Evolutionary conservation across 2,329 filamentous ascomycete species (phyloP).

Genomic region (Fusarium avenaceum): DNA sequence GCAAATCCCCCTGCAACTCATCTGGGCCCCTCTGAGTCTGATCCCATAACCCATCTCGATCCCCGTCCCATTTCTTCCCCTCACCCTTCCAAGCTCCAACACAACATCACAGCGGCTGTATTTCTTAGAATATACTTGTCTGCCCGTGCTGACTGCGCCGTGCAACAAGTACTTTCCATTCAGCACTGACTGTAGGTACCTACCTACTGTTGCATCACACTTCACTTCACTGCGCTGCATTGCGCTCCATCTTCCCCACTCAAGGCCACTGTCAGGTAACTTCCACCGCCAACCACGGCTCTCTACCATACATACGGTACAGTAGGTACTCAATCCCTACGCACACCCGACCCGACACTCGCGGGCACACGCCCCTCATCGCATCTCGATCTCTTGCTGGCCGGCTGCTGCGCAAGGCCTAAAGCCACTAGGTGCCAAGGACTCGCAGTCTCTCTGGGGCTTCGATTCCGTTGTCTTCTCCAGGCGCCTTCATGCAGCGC

Average conservation of each 20-base stretch:
- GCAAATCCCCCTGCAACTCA: conserved; percentile 42
- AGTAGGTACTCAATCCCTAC: conserved; percentile 33
- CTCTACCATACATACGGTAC: conserved; percentile 29
- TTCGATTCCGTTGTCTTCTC: conserved; percentile 47
- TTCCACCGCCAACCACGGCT: conserved; percentile 34
- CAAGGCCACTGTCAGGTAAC: conserved; percentile 21
- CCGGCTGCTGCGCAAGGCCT: conserved; percentile 37
- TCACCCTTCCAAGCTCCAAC: conserved; percentile 20
- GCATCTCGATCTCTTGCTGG: conserved; percentile 50
- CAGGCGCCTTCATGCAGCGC: conserved; percentile 53
- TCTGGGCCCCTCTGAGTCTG: conserved; percentile 19
- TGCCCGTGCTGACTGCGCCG: conserved; percentile 35
- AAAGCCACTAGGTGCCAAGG: conserved; percentile 46
- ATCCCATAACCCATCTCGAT: conserved; percentile 44
- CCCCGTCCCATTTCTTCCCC: conserved; percentile 40
- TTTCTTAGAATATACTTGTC: conserved; percentile 36
- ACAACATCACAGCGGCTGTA: conserved; percentile 29
- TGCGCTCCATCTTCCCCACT: conserved; percentile 25
- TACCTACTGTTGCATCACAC: background rate
- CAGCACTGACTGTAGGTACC: conserved; percentile 17
- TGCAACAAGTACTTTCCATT: conserved; percentile 25
- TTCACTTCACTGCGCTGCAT: background rate
- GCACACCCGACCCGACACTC: conserved; percentile 35
- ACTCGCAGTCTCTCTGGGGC: conserved; percentile 48
- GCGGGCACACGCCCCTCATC: conserved; percentile 36